Percentiles rank a stretch among this genome's conserved stretches.
Conservation (phyloP, 2,329 filamentous ascomycete genomes). For the Aspergillus persii region DNA sequence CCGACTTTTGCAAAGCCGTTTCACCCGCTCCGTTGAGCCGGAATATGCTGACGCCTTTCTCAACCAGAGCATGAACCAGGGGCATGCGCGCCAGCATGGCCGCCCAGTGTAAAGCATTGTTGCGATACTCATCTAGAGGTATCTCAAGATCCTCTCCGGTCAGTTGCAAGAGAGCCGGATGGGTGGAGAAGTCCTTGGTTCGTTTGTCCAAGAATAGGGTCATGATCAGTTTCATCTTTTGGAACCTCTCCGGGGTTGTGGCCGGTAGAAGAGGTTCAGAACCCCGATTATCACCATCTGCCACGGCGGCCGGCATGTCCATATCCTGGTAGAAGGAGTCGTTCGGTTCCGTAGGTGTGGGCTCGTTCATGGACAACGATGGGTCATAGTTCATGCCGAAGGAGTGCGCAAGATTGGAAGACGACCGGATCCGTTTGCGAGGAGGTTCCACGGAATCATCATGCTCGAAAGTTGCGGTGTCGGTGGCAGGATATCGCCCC, state of each 20-base stretch:
- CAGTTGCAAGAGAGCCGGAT: slow-evolving; percentile 73
- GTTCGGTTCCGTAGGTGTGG: slow-evolving; percentile 46
- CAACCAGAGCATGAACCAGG: slow-evolving; percentile 75
- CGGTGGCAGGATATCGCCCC: slow-evolving; percentile 28
- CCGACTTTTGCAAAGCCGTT: slow-evolving; percentile 88
- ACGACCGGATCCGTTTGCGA: slow-evolving; percentile 67
- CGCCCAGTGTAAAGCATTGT: slow-evolving; percentile 95
- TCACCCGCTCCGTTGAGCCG: slow-evolving; percentile 87
- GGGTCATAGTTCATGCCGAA: slow-evolving; percentile 34
- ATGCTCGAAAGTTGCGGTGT: slow-evolving; percentile 48
- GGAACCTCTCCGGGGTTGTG: slow-evolving; percentile 64
- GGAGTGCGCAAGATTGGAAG: slow-evolving; percentile 49
- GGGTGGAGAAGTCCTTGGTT: slow-evolving; percentile 67
- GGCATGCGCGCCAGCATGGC: slow-evolving; percentile 85
- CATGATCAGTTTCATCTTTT: slow-evolving; percentile 78
- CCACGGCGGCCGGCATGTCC: slow-evolving; percentile 28
- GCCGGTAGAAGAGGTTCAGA: slow-evolving; percentile 50
- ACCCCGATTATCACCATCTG: slow-evolving; percentile 35
- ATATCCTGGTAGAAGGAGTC: slow-evolving; percentile 48
- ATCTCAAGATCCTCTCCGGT: slow-evolving; percentile 82
- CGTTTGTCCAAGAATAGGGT: slow-evolving; percentile 76
- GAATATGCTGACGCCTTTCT: slow-evolving; percentile 80
- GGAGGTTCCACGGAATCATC: slow-evolving; percentile 70
- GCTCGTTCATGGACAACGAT: slow-evolving; percentile 40
- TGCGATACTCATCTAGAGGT: slow-evolving; percentile 79